Conservation (phyloP, 768 basidiomycete genomes). For the Lyophyllum semitale region DNA sequence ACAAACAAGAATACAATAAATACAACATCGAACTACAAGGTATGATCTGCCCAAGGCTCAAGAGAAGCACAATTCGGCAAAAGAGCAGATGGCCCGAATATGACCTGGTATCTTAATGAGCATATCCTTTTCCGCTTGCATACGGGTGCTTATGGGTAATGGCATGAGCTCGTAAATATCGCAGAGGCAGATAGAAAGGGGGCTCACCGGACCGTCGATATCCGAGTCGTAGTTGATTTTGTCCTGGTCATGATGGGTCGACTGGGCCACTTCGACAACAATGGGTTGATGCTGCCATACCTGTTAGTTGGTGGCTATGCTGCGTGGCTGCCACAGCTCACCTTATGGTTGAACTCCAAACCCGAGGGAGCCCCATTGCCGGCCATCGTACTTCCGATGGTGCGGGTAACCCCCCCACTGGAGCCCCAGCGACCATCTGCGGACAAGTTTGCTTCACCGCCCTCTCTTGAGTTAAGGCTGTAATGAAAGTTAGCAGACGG, state of each 20-base stretch:
- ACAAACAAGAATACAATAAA: too few species aligned
- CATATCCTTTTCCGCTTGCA: too few species aligned
- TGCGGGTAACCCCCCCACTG: slow-evolving; percentile 6
- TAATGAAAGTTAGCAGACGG: neutral
- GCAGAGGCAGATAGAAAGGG: neutral
- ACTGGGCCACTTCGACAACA: slow-evolving; percentile 12
- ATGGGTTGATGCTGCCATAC: slow-evolving; percentile 4
- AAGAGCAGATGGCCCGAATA: too few species aligned
- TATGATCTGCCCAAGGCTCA: too few species aligned
- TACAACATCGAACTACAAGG: too few species aligned
- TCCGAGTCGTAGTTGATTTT: slow-evolving; percentile 1
- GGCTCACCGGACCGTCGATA: neutral
- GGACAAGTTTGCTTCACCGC: neutral
- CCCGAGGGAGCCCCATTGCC: slow-evolving; percentile 2
- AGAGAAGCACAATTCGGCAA: too few species aligned
- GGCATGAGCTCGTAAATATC: neutral
- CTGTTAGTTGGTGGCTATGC: neutral
- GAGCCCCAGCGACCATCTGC: slow-evolving; percentile 2
- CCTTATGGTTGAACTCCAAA: slow-evolving; percentile 12
- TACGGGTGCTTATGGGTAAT: too few species aligned
- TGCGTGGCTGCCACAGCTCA: neutral
- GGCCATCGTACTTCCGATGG: slow-evolving; percentile 7
- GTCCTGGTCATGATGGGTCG: slow-evolving; percentile 3
- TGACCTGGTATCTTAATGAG: too few species aligned
- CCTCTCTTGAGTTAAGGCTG: slow-evolving; percentile 3